Base-by-base conservation (phyloP, 768 basidiomycete genomes). In the Lactarius deliciosus region DNA sequence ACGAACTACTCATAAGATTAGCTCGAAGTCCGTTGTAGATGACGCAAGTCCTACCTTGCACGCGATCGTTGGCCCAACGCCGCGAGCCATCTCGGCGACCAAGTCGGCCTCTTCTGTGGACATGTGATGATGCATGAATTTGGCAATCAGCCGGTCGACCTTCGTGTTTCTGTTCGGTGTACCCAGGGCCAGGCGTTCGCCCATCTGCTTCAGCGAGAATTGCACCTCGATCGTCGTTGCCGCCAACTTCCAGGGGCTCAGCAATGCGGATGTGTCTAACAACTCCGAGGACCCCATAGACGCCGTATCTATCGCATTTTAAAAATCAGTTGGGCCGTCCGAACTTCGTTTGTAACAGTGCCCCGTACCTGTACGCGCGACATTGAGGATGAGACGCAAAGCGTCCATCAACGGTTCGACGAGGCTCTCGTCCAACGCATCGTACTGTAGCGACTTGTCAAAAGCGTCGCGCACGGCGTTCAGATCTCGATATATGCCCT, bases 211-310 rank as follows among this genome's bases (percentile, higher is more conserved):
- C 61, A 93, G 79, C 53, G 87, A 85, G 45, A 93, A 82, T 65
- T 91, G 89, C 68, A 92, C 82, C 70, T 91, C 88, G 63, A 92
- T 88, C 6, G 88, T 87, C 0, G 92, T 92, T 3, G 90, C 89
- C 11, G 89, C 85, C 30, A 93, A 83, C 72, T 89, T 91, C 90
- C 92, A 94, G 0, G 91, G 92, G 68, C 89, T 92, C 34, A 93
- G 78, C 38, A 90, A 78, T 11, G 85, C 86, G 0, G 85, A 86
- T 15, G 88, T 82, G 67, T 83, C 80, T 22, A 85, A 83, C 82
- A 85, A 87, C 63, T 83, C 84, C 59, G 81, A 82, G 60, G 84
- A 77, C 45, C 85, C 84, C 22, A 82, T 77, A 62, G 85, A 83
- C 77, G 70, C 70, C 1, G 55, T 63, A 54, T 55, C 69, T 71